Base-by-base conservation (phyloP, 306 rosid genomes). In the Mimosa bimucronata region DNA sequence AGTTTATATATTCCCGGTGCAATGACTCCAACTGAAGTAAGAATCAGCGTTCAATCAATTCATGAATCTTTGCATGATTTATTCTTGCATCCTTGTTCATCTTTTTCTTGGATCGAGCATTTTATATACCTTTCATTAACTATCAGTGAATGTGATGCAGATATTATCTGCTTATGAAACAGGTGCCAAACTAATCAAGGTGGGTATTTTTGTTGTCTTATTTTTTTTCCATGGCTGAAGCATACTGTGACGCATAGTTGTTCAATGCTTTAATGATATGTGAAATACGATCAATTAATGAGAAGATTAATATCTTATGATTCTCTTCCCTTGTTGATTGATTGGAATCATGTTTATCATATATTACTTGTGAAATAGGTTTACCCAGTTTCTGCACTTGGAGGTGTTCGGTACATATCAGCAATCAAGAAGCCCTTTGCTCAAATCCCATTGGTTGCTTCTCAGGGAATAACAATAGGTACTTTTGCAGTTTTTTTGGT, bases 21-120 rank as follows among this genome's bases (percentile, higher is more conserved):
- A 71, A 92, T 94, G 98, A 94, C 94, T 81, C 98, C 98, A 84
- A 91, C 98, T 34, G 97, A 94, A 91, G 98, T 94, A 85, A 87
- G 90, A n/a, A 40, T 74, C 61, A 75, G 29, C 45, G 53, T 79
- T 84, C 81, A 53, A 23, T 41, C 44, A 37, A 50, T 23, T 4
- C 8, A 37, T n/a, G 30, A 58, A 71, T 52, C 66, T 58, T 13
- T 67, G 44, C 40, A 62, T 79, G 12, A 64, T 41, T 46, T 44
- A 28, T 38, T 74, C 44, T 71, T 75, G 66, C 45, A 40, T 75
- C 67, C 9, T 37, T 78, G 77, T 58, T 76, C 38, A 31, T 66
- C 67, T 40, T 29, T 66, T 66, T 48, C 71, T 66, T 5, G 45
- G 55, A 71, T 46, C 34, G 42, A 46, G 73, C 77, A 74, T 76